Base-by-base conservation (phyloP, 805 yeast species). In the Saturnispora zaruensis region DNA sequence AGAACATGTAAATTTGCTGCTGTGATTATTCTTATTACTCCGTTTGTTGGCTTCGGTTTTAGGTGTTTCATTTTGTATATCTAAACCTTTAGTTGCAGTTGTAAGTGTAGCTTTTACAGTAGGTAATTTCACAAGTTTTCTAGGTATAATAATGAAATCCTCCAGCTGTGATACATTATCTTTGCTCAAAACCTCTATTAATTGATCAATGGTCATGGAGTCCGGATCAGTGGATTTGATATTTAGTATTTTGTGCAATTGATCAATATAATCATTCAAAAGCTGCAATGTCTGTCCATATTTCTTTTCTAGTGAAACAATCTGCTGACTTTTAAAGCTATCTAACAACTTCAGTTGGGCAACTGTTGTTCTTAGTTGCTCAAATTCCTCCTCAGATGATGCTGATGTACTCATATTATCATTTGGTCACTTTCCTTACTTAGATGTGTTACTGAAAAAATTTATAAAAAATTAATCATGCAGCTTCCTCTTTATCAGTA, bases 291-390 rank as follows among this genome's bases (percentile, higher is more conserved):
- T 59, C 2, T 51, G 51, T 5, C 50, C 45, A 33, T 63, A 65
- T n/a, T 54, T 50, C 16, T 49, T 42, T 37, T 62, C 59, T 32
- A 59, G 54, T 3, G 46, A 51, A 24, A 69, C 74, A 21, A 75
- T 57, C 52, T 74, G 74, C 40, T 60, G 61, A 30, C 70, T 68
- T 55, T 73, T 74, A 37, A 60, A 57, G 5, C 59, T 55, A 11
- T 73, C 65, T 2, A 63, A 62, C 44, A 63, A 54, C 0, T 77
- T 77, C n/a, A 74, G 61, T 9, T 54, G 50, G 5, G 58, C 41
- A 21, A 64, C 53, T 16, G 59, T 53, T n/a, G 44, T 50, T 37
- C 56, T 59, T 5, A 63, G 46, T 34, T 53, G 53, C 13, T 51
- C 55, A 5, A 59, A 47, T 38, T 59, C 56, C 9, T 42, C 14